Percentiles rank a stretch among this genome's conserved stretches.
Evolutionary conservation across 441 rosid genomes (phyloP).

Genomic region (Isatis lusitanica): DNA sequence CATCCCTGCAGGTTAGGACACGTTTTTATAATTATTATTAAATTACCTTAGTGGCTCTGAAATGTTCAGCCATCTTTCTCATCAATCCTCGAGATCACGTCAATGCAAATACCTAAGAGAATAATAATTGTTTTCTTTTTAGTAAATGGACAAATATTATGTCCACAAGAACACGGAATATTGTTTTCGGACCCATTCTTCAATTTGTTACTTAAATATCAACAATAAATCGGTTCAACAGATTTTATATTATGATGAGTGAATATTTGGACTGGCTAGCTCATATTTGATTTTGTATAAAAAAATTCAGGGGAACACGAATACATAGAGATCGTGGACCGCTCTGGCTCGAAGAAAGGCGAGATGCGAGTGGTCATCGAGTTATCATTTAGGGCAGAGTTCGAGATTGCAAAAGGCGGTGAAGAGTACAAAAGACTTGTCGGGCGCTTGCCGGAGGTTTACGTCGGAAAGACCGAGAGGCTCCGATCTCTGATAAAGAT

Average conservation of each 20-base stretch:
- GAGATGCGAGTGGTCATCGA: conserved; percentile 64
- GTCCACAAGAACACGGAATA: conserved; percentile 3
- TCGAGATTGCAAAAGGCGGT: conserved; percentile 73
- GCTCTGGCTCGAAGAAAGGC: conserved; percentile 46
- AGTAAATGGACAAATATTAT: background rate
- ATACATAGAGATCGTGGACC: conserved; percentile 68
- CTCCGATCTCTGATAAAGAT: conserved; percentile 63
- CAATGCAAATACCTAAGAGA: background rate
- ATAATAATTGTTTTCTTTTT: background rate
- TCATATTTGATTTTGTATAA: background rate
- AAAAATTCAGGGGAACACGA: conserved; percentile 59
- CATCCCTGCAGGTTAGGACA: conserved; percentile 65
- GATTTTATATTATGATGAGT: background rate
- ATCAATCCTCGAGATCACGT: background rate
- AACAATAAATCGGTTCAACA: background rate
- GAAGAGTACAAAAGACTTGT: conserved; percentile 58
- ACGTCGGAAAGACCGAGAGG: conserved; percentile 73
- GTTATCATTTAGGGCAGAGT: conserved; percentile 69
- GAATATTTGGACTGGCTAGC: background rate
- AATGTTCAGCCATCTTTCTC: conserved; percentile 8
- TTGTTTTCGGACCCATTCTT: background rate
- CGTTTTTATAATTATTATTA: background rate
- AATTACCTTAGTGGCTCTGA: background rate
- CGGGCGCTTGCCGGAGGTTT: conserved; percentile 56
- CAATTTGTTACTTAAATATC: background rate